Percentiles rank a stretch among this genome's conserved stretches.
Evolutionary conservation across 768 basidiomycete genomes (phyloP).

Genomic region (Trametes punicea): DNA sequence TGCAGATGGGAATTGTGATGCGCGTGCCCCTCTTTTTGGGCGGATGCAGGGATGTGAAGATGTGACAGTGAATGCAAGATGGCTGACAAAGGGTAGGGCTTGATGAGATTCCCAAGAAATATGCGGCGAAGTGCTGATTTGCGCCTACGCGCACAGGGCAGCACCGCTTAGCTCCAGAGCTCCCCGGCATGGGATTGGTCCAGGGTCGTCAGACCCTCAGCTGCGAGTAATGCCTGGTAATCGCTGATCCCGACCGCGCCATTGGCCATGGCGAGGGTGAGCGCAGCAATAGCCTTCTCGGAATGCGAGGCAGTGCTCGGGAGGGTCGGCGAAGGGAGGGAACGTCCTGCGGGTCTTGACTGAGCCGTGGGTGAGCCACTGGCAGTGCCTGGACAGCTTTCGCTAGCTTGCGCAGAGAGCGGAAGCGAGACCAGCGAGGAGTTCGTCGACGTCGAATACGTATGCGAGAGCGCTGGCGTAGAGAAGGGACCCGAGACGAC

Average conservation of each 20-base stretch:
- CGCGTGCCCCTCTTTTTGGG: background rate
- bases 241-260: constrained; percentile 60
- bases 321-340: constrained; percentile 5
- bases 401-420: constrained; percentile 17
- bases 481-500: constrained; percentile 21
- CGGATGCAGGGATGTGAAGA: background rate
- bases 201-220: constrained; percentile 31
- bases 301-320: constrained; percentile 41
- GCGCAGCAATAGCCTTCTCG: constrained; percentile 59
- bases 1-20: constrained; percentile 8
- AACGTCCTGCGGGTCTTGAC: background rate
- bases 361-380: background rate
- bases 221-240: constrained; percentile 45
- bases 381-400: background rate
- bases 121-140: background rate
- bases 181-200: constrained; percentile 53
- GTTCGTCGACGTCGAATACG: constrained; percentile 36
- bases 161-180: constrained; percentile 46
- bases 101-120: background rate
- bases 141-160: background rate
- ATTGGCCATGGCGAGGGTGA: constrained; percentile 58
- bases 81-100: background rate
- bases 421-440: constrained; percentile 40
- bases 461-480: constrained; percentile 36
- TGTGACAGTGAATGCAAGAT: background rate